Percentiles rank a stretch among this genome's conserved stretches.
Conservation (phyloP, 2,329 filamentous ascomycete genomes). For the Aspergillus sp. region DNA sequence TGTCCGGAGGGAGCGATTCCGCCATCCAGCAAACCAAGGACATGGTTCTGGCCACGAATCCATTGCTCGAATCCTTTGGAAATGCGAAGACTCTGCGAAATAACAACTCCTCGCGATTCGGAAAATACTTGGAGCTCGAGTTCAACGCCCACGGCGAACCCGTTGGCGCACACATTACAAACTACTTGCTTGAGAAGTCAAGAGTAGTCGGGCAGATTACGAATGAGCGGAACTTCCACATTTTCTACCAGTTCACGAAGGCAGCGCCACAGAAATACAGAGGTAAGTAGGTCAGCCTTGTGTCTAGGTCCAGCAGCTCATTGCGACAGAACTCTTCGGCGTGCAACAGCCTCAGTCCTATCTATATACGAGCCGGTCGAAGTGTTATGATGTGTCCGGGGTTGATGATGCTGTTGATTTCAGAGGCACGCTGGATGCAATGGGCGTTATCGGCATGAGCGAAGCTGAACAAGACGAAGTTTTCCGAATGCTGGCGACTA, state of each 20-base stretch:
- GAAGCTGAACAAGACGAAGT: conserved; percentile 91
- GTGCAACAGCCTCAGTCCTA: conserved; percentile 89
- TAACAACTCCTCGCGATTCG: conserved; percentile 97
- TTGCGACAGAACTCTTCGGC: conserved; percentile 61
- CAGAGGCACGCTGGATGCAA: conserved; percentile 81
- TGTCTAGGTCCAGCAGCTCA: conserved; percentile 6
- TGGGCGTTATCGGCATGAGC: conserved; percentile 83
- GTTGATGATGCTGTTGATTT: conserved; percentile 89
- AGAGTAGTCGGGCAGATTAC: conserved; percentile 89
- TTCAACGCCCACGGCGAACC: conserved; percentile 90
- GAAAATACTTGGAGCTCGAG: conserved; percentile 95
- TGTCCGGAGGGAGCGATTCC: conserved; percentile 73
- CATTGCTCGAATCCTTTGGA: conserved; percentile 90
- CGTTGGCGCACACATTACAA: conserved; percentile 93
- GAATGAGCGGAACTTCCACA: conserved; percentile 97
- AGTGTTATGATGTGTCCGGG: conserved; percentile 87
- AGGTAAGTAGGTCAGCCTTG: conserved; percentile 27
- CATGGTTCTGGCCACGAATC: conserved; percentile 98
- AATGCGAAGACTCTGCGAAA: conserved; percentile 97
- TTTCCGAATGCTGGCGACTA: conserved; percentile 84
- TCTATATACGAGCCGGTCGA: conserved; percentile 83
- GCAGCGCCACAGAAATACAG: conserved; percentile 79
- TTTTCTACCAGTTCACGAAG: conserved; percentile 98
- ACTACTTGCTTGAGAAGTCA: conserved; percentile 92
- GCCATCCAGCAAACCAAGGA: conserved; percentile 97